Evolutionary conservation across 352 stramenopile genomes (phyloP).

Genomic region (Pilasporangium apinafurcum): DNA sequence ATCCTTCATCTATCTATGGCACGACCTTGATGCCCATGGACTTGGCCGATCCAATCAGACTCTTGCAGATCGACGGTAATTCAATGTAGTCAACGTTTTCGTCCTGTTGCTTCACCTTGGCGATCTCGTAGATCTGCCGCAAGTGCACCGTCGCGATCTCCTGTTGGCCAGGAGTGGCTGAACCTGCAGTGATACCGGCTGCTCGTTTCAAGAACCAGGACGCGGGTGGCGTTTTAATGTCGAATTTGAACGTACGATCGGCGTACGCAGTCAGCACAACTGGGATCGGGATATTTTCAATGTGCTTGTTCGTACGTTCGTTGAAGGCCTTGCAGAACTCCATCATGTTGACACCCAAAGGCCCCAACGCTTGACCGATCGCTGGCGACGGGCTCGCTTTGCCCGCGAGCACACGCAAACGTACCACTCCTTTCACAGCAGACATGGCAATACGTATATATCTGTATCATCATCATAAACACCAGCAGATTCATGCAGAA

Average conservation of each 20-base stretch:
- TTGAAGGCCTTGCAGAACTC: conserved; percentile 99
- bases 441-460: conserved; percentile 7
- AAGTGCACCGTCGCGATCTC: conserved; percentile 85
- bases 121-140: conserved; percentile 98
- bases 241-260: conserved; percentile 96
- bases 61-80: conserved; percentile 89
- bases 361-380: conserved; percentile 91
- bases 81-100: conserved; percentile 91
- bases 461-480: not conserved
- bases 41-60: conserved; percentile 88
- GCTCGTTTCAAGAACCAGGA: conserved; percentile 93
- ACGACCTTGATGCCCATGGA: conserved; percentile 90
- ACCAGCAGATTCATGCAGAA: not conserved
- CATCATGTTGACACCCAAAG: conserved; percentile 99
- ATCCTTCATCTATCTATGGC: conserved; percentile 34
- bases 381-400: conserved; percentile 83
- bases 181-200: conserved; percentile 80
- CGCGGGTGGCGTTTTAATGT: conserved; percentile 92
- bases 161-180: conserved; percentile 62
- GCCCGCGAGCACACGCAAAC: conserved; percentile 78
- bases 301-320: conserved; percentile 89
- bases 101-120: conserved; percentile 96
- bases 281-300: conserved; percentile 89
- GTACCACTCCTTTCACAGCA: conserved; percentile 74
- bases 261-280: conserved; percentile 91